phyloP scores from a whole-genome alignment of 805 yeast species.

The Yarrowia bubula region DNA sequence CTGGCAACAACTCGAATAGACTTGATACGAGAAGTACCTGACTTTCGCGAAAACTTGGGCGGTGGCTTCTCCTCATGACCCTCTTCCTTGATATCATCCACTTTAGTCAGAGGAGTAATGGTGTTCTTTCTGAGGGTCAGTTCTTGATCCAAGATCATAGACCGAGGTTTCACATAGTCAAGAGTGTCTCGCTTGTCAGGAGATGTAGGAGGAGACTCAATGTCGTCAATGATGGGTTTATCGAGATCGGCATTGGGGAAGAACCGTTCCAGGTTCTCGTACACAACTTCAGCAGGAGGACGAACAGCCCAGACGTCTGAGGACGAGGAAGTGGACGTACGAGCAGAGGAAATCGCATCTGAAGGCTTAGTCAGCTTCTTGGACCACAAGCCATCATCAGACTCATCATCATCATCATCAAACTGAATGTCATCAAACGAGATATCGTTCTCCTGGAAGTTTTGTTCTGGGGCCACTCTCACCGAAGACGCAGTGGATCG shows the following conservation, averaged over 20 bases:
- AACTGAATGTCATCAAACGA: slow-evolving; percentile 50
- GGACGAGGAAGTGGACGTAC: slow-evolving; percentile 9
- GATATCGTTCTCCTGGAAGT: slow-evolving; percentile 71
- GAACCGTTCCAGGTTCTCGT: slow-evolving; percentile 84
- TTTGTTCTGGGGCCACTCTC: slow-evolving; percentile 34
- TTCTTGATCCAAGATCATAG: slow-evolving; percentile 11
- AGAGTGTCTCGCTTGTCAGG: slow-evolving; percentile 18
- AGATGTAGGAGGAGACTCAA: slow-evolving; percentile 39
- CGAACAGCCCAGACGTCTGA: slow-evolving; percentile 62
- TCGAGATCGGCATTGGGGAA: slow-evolving; percentile 93
- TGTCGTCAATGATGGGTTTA: slow-evolving; percentile 79
- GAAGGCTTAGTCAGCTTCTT: slow-evolving; percentile 40
- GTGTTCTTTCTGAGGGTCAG: background rate
- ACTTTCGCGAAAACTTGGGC: slow-evolving; percentile 11
- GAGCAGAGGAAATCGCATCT: background rate
- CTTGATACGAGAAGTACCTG: slow-evolving; percentile 57
- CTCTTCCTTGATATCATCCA: background rate
- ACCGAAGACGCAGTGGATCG: background rate
- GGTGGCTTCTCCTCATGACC: background rate
- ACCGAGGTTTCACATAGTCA: slow-evolving; percentile 16
- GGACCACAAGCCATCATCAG: slow-evolving; percentile 62
- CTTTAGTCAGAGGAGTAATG: background rate
- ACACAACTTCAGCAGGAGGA: slow-evolving; percentile 93
- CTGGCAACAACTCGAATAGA: slow-evolving; percentile 90
- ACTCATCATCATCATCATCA: slow-evolving; percentile 42